phyloP scores from a whole-genome alignment of 352 stramenopile species.

The Globisporangium nodosum region DNA sequence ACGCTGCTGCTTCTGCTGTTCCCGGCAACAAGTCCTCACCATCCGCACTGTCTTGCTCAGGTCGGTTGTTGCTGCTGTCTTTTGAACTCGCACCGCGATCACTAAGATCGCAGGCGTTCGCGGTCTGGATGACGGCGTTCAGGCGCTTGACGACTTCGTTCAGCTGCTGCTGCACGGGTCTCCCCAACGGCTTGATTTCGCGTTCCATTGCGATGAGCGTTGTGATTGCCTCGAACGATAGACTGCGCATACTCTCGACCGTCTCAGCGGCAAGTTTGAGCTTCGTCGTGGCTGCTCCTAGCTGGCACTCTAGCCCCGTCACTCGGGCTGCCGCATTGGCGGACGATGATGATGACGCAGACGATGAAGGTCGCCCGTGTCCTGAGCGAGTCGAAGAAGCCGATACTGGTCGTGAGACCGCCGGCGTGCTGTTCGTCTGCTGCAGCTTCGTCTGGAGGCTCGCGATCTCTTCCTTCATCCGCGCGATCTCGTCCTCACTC shows the following conservation, averaged over 20 bases:
- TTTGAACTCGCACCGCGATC: constrained; percentile 15
- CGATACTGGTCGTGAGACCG: constrained; percentile 2
- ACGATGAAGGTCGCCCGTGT: neutral
- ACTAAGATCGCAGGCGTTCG: constrained; percentile 33
- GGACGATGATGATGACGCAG: neutral
- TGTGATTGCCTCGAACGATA: constrained; percentile 66
- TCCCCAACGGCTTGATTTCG: constrained; percentile 64
- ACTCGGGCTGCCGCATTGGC: neutral
- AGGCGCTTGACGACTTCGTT: constrained; percentile 79
- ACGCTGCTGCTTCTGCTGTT: neutral
- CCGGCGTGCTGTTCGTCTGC: constrained; percentile 14
- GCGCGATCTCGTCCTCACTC: constrained; percentile 48
- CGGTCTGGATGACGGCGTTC: constrained; percentile 59
- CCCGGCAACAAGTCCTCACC: too few species aligned
- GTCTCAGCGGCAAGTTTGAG: constrained; percentile 34
- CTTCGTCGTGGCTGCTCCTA: constrained; percentile 32
- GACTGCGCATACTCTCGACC: constrained; percentile 46
- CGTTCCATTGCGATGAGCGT: constrained; percentile 70
- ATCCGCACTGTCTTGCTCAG: constrained; percentile 7
- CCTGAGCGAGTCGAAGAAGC: neutral
- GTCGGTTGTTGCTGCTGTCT: constrained; percentile 11
- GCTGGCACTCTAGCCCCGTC: constrained; percentile 15
- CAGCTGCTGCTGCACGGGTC: constrained; percentile 67
- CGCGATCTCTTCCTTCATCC: constrained; percentile 77
- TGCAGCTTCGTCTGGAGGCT: constrained; percentile 64